A percentile compares a stretch with the other conserved stretches of the same genome.
These are phyloP conservation scores for Chlorella sp. DNA, from an alignment of 139 green algal species.

Conservation along the genomic window DNA sequence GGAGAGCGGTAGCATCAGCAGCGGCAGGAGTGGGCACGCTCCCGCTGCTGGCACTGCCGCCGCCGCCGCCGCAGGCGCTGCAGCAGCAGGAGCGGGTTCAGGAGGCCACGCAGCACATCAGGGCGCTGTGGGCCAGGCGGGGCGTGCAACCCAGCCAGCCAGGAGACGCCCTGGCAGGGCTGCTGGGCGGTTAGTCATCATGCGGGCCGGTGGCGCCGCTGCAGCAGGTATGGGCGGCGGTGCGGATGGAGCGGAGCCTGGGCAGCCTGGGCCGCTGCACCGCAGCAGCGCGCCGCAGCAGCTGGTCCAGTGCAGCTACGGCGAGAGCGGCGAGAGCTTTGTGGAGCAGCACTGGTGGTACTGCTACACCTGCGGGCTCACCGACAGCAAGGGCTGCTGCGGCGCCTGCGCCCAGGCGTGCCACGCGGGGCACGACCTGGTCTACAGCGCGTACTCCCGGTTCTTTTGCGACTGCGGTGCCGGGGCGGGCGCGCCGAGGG, in stretches of 20 bases:
- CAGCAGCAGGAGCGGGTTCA: no score
- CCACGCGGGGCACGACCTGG: constrained; percentile 56
- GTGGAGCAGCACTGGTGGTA: constrained; percentile 67
- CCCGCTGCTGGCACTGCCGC: no score
- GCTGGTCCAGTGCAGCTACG: constrained; percentile 42
- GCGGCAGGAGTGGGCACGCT: no score
- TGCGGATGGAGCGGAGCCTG: no score
- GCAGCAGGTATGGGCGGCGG: no score
- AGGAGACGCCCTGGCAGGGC: neutral
- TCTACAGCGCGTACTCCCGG: constrained; percentile 38
- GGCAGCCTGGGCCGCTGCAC: neutral
- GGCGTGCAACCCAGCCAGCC: neutral
- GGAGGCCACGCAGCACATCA: no score
- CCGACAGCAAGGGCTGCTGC: constrained; percentile 52
- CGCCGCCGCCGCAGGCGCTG: no score
- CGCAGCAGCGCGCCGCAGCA: neutral
- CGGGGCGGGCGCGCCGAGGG: neutral
- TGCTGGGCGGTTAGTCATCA: neutral
- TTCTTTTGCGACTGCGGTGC: constrained; percentile 60
- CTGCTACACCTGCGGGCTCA: constrained; percentile 62
- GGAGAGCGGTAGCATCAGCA: no score
- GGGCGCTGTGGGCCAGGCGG: neutral
- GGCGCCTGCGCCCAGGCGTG: constrained; percentile 45
- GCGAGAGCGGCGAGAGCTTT: constrained; percentile 45
- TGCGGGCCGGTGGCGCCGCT: neutral